Base-by-base conservation (phyloP, 2,329 filamentous ascomycete species). In the Cladosporium oxysporum region DNA sequence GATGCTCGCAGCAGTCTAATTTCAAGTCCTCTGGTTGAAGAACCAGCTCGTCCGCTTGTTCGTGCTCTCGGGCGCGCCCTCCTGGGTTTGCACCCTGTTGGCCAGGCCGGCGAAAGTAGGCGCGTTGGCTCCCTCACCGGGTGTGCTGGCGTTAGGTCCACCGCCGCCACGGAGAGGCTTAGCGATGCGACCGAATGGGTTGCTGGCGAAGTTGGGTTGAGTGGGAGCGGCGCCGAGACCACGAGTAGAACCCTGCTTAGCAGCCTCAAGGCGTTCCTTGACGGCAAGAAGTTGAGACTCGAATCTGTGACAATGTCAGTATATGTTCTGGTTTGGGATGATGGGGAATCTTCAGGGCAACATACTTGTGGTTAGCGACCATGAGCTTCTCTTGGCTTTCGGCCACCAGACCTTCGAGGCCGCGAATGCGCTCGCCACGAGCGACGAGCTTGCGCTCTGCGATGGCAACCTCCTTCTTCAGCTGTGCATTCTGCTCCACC, bases 381-480 rank as follows among this genome's bases (percentile, higher is more conserved):
- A 94, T 96, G 77, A 99, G 87, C 83, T 99, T 99, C 84, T 99
- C 95, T 82, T 99, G 95, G 76, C 92, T 96, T 79, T 99, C 95
- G 79, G 97, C 93, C 73, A 99, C 85, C 75, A 99, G 83, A 75
- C 87, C 90, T 82, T 99, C 95, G 55, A 99, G 84, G 77, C 91
- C 96, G 79, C 96, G 90, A 77, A 99, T 99, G 66, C 95, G 91
- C 84, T 99, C 95, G 76, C 98, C 98, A 73, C 95, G 86, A 28
- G 95, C 95, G 78, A 96, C 96, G 69, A 99, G 85, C 81, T 99
- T 99, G 73, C 95, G 88, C 84, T 99, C 95, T 0, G 95, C 95
- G 76, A 99, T 99, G 64, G 95, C 95, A 64, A 99, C 95, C 81
- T 99, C 95, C 84, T 99, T 98, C 88, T 99, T 99, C 75, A 99